phyloP scores from a whole-genome alignment of 106 monocot species.

The Iris macrosiphon region DNA sequence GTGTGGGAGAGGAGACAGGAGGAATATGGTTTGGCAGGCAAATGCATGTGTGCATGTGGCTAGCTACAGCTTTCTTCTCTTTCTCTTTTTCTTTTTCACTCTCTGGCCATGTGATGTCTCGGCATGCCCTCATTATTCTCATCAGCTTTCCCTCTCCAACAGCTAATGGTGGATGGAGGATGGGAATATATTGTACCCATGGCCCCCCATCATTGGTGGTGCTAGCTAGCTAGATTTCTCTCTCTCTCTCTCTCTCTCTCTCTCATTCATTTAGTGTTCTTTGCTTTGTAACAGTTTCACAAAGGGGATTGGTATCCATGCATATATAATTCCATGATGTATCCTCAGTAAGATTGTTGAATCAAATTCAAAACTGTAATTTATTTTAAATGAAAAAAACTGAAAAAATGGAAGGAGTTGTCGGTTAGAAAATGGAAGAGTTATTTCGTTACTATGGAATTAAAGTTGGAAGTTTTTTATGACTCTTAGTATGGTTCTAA shows the following conservation, averaged over 20 bases:
- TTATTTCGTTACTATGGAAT: no score
- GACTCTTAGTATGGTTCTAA: no score
- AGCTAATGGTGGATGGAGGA: no score
- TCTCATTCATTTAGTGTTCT: background rate
- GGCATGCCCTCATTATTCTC: slow-evolving; percentile 12
- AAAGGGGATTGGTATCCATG: background rate
- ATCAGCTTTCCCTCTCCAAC: background rate
- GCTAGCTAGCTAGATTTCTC: slow-evolving; percentile 2
- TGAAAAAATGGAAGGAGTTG: no score
- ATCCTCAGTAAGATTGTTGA: no score
- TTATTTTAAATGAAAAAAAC: no score
- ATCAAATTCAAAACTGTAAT: no score
- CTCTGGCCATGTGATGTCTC: slow-evolving; percentile 8
- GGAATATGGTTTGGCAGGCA: slow-evolving; percentile 17
- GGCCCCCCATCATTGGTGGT: background rate
- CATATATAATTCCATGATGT: no score
- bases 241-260: background rate
- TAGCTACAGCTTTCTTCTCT: no score
- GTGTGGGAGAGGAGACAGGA: background rate
- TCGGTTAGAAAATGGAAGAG: no score
- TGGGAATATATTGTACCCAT: no score
- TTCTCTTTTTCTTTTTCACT: background rate
- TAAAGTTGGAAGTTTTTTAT: no score
- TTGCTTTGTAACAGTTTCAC: background rate
- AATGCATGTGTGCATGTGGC: slow-evolving; percentile 11